Evolutionary conservation across 257 asterid species (phyloP), one percentile per base, ranked within the genome.

Genomic region (Sherardia arvensis): DNA sequence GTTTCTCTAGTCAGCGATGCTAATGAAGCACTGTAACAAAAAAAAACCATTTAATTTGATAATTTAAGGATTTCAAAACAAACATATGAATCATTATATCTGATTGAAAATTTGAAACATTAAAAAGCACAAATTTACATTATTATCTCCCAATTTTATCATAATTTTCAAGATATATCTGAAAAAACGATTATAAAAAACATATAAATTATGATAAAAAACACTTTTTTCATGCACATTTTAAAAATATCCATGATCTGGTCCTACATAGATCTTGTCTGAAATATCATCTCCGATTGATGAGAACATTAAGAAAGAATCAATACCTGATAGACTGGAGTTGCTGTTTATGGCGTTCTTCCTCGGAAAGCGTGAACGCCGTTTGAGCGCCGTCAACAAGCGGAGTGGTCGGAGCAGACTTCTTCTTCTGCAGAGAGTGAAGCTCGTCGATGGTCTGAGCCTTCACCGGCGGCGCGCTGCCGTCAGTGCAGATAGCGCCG

Each of bases 1-100:
- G 95, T 78, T 73, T 80, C 96, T 33, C 96, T 74, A 57, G 93
- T 89, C 77, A 89, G 71, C 8, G 96, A 89, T 23, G 96, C 96
- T 76, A 89, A 71, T 36, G 96, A 83, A 3, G 96, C 91, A 74
- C 95, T 86, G 26, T n/a, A n/a, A 9, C 10, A 53, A 49, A 49
- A 1, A 49, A 55, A 17, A 51, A 21, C 25, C 0, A 51, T 20
- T n/a, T 5, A 22, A 20, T 20, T n/a, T 6, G 1, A 51, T 22
- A 20, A n/a, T 14, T 15, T 3, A 38, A 10, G 47, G 4, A 38
- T 38, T 15, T 43, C 49, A 43, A 43, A 43, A 40, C 48, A 40
- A 40, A 40, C 47, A 40, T 40, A 3, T 14, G 20, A 15, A 43
- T 43, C 49, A 15, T 3, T 12, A 14, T 43, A 14, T 43, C 49